These are phyloP conservation scores for Neopestalotiopsis sp. DNA, from an alignment of 2,329 filamentous ascomycete species.

Conservation along the genomic window DNA sequence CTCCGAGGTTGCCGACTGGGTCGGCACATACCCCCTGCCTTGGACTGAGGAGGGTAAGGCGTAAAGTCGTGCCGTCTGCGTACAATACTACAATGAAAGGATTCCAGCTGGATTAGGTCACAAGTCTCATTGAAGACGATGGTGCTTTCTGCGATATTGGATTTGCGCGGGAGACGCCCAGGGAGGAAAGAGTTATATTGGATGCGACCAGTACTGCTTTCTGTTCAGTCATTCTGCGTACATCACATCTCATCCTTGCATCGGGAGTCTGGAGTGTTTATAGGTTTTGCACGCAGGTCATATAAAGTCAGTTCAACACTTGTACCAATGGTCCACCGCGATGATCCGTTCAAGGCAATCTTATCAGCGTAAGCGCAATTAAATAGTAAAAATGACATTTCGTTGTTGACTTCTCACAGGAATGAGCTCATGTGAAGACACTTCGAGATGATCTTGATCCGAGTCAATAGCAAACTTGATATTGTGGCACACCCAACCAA, in stretches of 20 bases:
- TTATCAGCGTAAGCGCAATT: no score
- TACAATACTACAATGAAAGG: slow-evolving; percentile 7
- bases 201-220: not conserved
- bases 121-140: not conserved
- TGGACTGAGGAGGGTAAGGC: slow-evolving; percentile 55
- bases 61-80: slow-evolving; percentile 25
- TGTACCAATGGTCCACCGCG: not conserved
- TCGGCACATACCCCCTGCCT: slow-evolving; percentile 74
- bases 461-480: no score
- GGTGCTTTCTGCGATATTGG: not conserved
- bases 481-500: no score
- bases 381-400: no score
- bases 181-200: not conserved
- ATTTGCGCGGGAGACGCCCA: not conserved
- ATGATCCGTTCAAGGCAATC: not conserved
- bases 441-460: no score
- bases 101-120: not conserved
- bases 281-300: slow-evolving; percentile 8
- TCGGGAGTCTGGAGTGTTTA: slow-evolving; percentile 4
- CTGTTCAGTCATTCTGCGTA: not conserved
- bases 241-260: slow-evolving; percentile 15
- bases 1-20: slow-evolving; percentile 80
- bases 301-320: not conserved
- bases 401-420: no score
- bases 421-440: no score